These are phyloP conservation scores for Arctostaphylos glauca DNA, from an alignment of 148 eudicot species.

Conservation along the genomic window DNA sequence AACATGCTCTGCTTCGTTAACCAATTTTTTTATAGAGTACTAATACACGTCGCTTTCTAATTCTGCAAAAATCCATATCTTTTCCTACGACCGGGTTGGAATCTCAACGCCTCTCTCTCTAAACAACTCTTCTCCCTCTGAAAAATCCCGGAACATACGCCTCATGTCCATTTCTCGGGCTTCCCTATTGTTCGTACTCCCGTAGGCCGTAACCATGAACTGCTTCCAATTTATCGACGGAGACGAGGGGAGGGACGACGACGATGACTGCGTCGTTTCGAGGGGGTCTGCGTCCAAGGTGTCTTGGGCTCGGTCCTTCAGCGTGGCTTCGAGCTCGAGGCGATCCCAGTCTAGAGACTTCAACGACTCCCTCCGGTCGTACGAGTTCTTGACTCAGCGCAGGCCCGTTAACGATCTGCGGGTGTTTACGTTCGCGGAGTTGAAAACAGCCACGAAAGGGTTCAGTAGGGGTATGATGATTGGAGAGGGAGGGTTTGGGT, in stretches of 20 bases:
- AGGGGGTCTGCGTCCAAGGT: conserved; percentile 15
- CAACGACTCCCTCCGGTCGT: conserved; percentile 36
- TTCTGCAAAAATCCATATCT: not conserved
- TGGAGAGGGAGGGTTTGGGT: conserved; percentile 95
- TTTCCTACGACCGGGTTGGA: not conserved
- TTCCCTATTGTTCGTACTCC: too few relatives aligned
- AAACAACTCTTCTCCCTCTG: too few relatives aligned
- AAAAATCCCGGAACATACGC: not conserved
- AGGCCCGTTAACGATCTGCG: conserved; percentile 51
- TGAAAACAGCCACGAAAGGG: conserved; percentile 73
- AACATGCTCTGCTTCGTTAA: not conserved
- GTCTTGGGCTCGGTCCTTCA: conserved; percentile 80
- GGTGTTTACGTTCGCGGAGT: conserved; percentile 54
- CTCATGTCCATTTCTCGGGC: not conserved
- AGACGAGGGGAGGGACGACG: not conserved
- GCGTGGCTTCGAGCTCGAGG: conserved; percentile 51
- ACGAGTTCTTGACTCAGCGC: conserved; percentile 45
- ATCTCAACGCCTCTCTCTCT: conserved; percentile 1
- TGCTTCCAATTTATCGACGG: not conserved
- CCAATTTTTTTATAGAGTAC: not conserved
- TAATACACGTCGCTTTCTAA: not conserved
- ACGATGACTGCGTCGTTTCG: not conserved
- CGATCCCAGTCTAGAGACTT: conserved; percentile 57
- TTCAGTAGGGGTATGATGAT: conserved; percentile 55
- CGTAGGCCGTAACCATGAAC: not conserved